Conservation (phyloP, 306 rosid genomes). For the Corylus americana region DNA sequence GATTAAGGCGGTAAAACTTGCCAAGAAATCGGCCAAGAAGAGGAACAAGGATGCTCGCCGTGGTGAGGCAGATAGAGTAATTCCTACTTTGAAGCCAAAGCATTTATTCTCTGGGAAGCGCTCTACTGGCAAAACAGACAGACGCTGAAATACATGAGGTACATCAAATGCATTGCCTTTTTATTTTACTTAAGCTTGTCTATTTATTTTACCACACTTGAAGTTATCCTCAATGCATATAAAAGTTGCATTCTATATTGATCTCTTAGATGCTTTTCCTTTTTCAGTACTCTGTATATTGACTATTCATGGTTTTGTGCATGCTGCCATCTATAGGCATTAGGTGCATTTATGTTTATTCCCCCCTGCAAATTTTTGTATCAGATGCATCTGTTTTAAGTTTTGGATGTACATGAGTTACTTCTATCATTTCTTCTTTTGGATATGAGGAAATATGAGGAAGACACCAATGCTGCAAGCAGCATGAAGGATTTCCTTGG, state of each 20-base stretch:
- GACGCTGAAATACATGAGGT: slow-evolving; percentile 59
- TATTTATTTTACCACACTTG: neutral
- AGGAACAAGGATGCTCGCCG: slow-evolving; percentile 84
- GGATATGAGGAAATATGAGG: too few relatives aligned
- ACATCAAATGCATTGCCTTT: neutral
- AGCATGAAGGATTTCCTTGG: too few relatives aligned
- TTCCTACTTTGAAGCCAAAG: slow-evolving; percentile 73
- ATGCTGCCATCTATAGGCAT: neutral
- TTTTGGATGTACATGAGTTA: too few relatives aligned
- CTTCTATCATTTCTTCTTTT: too few relatives aligned
- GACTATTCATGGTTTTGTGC: neutral
- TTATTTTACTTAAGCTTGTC: neutral
- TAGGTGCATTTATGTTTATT: neutral
- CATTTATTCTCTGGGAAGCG: slow-evolving; percentile 87
- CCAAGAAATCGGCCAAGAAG: slow-evolving; percentile 64
- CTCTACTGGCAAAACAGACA: slow-evolving; percentile 58
- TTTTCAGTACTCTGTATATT: neutral
- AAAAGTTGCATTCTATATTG: neutral
- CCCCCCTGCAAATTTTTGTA: neutral
- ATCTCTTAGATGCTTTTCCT: neutral
- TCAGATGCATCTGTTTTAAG: too few relatives aligned
- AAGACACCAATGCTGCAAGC: too few relatives aligned
- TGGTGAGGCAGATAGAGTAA: slow-evolving; percentile 93
- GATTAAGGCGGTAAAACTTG: slow-evolving; percentile 63
- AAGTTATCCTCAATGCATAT: neutral